Base-by-base conservation (phyloP, 768 basidiomycete genomes). In the Porphyrellus cyaneotinctus region DNA sequence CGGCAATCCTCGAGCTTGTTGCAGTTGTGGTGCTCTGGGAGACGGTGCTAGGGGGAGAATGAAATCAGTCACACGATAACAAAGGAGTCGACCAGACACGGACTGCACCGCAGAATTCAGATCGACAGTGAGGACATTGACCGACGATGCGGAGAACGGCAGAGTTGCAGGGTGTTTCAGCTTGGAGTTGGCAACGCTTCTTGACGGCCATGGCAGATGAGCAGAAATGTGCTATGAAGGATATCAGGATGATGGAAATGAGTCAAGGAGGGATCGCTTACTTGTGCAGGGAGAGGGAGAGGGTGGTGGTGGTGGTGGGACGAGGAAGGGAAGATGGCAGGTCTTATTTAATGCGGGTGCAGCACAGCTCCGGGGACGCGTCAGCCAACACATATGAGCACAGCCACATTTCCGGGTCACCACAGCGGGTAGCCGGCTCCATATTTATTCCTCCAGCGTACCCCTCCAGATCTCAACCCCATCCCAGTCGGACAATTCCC, bases 11-110 rank as follows among this genome's bases (percentile, higher is more conserved):
- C 85, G 56, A 95, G 74, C 56, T 91, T 87, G 59, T 81, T 79
- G 74, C 91, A 95, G 50, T 79, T 78, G 69, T 95, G 91, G 61
- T 90, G 88, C 67, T 94, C 92, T 8, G 92, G 91, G 58, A 95
- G 78, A 54, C 91, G 88, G 66, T 94, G 92, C 88, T 93, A 23
- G 43, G 30, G 38, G n/a, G 23, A 18, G 50, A 58, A 51, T 60
- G 52, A 64, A 15, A 37, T 62, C 38, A 62, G 51, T 48, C 41
- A 26, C 41, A 54, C 53, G 48, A 57, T 42, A 22, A 24, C 10
- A 14, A 49, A 13, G n/a, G 3, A 2, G 3, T 14, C 13, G 35
- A 46, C 36, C 38, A 36, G 15, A 7, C 11, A 79, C 88, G 69
- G 61, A 91, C 89, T 54, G 78, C 74, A 51, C 82, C 81, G 64